phyloP scores from a whole-genome alignment of 306 rosid species.

The Chamaecrista fasciculata region DNA sequence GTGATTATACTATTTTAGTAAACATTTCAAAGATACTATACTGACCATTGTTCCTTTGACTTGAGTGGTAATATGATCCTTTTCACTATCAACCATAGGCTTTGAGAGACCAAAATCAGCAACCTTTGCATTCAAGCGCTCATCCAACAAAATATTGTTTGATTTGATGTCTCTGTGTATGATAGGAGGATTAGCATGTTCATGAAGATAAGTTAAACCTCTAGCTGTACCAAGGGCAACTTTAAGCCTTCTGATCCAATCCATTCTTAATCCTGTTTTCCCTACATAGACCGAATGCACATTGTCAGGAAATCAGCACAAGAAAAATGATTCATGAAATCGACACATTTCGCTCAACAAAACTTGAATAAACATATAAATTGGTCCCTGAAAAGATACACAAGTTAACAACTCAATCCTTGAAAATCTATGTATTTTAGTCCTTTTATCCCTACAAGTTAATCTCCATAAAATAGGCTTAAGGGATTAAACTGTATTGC shows the following conservation, averaged over 20 bases:
- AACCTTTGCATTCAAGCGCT: constrained; percentile 53
- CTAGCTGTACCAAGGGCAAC: constrained; percentile 52
- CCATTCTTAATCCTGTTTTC: constrained; percentile 48
- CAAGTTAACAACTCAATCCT: too few relatives aligned
- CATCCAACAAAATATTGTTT: constrained; percentile 56
- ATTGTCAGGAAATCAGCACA: neutral
- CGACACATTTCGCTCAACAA: neutral
- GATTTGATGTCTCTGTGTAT: constrained; percentile 76
- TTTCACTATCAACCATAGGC: constrained; percentile 40
- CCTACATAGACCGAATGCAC: constrained; percentile 34
- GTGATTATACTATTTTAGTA: neutral
- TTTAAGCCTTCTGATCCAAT: constrained; percentile 59
- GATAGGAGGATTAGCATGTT: constrained; percentile 61
- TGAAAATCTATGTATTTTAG: too few relatives aligned
- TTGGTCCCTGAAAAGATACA: too few relatives aligned
- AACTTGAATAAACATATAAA: too few relatives aligned
- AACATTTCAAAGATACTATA: constrained; percentile 16
- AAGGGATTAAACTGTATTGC: too few relatives aligned
- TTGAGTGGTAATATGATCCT: constrained; percentile 54
- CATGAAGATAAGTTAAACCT: constrained; percentile 68
- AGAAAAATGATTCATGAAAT: neutral
- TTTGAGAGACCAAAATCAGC: constrained; percentile 70
- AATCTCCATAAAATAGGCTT: too few relatives aligned
- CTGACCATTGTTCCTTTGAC: constrained; percentile 71
- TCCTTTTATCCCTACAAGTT: too few relatives aligned